Evolutionary conservation across 495 filamentous ascomycete genomes (phyloP).

Genomic region (Coniosporium apollinis): DNA sequence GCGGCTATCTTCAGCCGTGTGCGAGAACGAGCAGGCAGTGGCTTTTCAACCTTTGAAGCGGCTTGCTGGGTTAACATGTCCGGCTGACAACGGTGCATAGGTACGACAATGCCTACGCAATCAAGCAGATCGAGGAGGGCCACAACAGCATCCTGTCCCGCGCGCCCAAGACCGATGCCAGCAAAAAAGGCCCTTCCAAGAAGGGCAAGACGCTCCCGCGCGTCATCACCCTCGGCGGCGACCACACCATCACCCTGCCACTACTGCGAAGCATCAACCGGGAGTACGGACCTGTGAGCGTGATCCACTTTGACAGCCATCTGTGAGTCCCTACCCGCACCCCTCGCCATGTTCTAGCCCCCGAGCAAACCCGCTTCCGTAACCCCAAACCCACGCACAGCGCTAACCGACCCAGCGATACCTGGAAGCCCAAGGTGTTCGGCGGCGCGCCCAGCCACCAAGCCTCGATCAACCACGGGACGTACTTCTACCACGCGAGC

Average conservation of each 20-base stretch:
- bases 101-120: conserved; percentile 27
- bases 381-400: background rate
- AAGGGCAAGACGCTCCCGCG: conserved; percentile 37
- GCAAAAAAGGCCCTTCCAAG: conserved; percentile 29
- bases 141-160: conserved; percentile 26
- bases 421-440: conserved; percentile 50
- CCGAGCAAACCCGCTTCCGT: background rate
- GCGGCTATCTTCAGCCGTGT: too few species aligned
- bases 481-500: conserved; percentile 56
- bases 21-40: too few species aligned
- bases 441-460: conserved; percentile 43
- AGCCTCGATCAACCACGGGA: conserved; percentile 72
- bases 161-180: conserved; percentile 32
- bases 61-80: too few species aligned
- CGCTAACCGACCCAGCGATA: conserved; percentile 27
- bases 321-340: conserved; percentile 18
- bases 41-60: too few species aligned
- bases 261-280: conserved; percentile 31
- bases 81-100: conserved; percentile 6
- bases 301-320: conserved; percentile 30
- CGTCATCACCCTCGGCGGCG: conserved; percentile 31
- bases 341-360: background rate
- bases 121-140: conserved; percentile 28
- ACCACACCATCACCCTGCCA: conserved; percentile 48
- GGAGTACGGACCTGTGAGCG: conserved; percentile 26